phyloP scores from a whole-genome alignment of 495 filamentous ascomycete species.

The Xylaria flabelliformis region DNA sequence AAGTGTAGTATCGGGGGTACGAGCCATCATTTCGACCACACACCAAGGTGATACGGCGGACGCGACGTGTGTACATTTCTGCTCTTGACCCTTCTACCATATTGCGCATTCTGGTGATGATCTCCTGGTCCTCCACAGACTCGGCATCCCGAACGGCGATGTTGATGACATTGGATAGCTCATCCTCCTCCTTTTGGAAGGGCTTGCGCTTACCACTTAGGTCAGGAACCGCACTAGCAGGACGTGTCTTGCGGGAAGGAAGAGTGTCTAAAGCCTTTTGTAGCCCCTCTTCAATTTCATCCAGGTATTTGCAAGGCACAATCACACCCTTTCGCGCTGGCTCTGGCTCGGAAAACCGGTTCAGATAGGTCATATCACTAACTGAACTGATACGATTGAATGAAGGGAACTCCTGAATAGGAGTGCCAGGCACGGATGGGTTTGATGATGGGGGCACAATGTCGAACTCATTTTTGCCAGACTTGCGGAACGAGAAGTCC shows the following conservation, averaged over 20 bases:
- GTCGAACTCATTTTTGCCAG: slow-evolving; percentile 88
- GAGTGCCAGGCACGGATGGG: slow-evolving; percentile 87
- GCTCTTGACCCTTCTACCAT: slow-evolving; percentile 83
- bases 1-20: slow-evolving; percentile 97
- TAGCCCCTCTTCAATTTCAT: slow-evolving; percentile 89
- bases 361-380: slow-evolving; percentile 91
- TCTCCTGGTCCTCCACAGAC: slow-evolving; percentile 81
- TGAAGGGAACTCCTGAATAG: slow-evolving; percentile 58
- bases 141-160: slow-evolving; percentile 91
- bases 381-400: slow-evolving; percentile 90
- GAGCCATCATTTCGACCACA: slow-evolving; percentile 94
- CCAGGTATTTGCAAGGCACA: slow-evolving; percentile 88
- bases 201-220: slow-evolving; percentile 75
- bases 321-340: slow-evolving; percentile 92
- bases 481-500: slow-evolving; percentile 94
- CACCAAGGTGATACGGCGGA: slow-evolving; percentile 94
- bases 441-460: slow-evolving; percentile 73
- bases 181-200: slow-evolving; percentile 63
- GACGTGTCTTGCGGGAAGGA: slow-evolving; percentile 60
- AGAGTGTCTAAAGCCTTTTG: slow-evolving; percentile 82
- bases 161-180: slow-evolving; percentile 89
- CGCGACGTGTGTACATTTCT: slow-evolving; percentile 77
- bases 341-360: slow-evolving; percentile 70
- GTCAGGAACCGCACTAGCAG: slow-evolving; percentile 63
- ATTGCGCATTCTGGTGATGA: slow-evolving; percentile 72